Evolutionary conservation across 2,329 filamentous ascomycete genomes (phyloP).

Genomic region (Pyrenophora seminiperda): DNA sequence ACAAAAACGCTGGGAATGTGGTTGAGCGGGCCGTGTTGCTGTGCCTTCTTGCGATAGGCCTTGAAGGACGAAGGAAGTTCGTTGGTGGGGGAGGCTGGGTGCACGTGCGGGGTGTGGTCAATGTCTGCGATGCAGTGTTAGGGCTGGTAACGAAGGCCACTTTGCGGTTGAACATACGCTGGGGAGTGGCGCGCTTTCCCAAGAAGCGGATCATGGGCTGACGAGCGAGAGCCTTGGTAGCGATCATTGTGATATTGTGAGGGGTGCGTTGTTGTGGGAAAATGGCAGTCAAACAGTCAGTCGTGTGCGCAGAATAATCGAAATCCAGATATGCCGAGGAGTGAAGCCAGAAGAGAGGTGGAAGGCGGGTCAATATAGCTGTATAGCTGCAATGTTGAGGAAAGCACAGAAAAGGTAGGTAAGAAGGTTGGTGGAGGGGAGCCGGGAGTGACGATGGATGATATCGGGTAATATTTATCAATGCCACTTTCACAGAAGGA

Average conservation of each 20-base stretch:
- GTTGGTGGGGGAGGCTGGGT: conserved; percentile 72
- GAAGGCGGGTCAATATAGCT: not conserved
- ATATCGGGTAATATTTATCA: conserved; percentile 33
- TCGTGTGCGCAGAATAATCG: not conserved
- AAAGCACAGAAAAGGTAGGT: not conserved
- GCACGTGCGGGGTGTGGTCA: conserved; percentile 74
- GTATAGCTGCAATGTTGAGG: not conserved
- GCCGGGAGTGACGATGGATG: conserved; percentile 22
- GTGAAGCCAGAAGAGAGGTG: not conserved
- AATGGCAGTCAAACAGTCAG: not conserved
- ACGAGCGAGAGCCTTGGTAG: conserved; percentile 54
- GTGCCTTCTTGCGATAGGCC: conserved; percentile 76
- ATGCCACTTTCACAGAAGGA: conserved; percentile 17
- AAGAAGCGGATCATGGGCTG: conserved; percentile 59
- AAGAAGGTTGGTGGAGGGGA: conserved; percentile 13
- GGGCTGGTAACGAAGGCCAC: conserved; percentile 3
- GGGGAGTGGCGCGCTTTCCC: conserved; percentile 54
- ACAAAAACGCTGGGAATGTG: conserved; percentile 35
- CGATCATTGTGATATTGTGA: conserved; percentile 48
- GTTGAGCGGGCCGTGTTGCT: conserved; percentile 75
- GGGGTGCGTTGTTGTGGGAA: conserved; percentile 9
- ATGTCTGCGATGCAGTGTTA: conserved; percentile 58
- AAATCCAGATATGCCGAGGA: not conserved
- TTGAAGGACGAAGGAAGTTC: conserved; percentile 73
- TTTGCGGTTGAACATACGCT: conserved; percentile 44